Conservation (phyloP, 1,284 basidiomycete species). For the Coniferiporia sulphurascens region DNA sequence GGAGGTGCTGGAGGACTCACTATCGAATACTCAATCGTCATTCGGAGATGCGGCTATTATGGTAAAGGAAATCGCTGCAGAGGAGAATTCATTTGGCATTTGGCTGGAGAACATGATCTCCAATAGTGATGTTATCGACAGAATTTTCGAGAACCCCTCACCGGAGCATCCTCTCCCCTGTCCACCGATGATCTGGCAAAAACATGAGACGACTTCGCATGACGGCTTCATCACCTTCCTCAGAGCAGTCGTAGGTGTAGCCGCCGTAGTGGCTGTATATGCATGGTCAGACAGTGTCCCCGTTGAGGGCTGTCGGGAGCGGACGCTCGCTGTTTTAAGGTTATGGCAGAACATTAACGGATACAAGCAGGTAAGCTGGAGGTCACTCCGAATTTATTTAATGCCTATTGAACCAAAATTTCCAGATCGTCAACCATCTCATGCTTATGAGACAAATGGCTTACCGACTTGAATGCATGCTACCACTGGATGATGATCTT, state of each 20-base stretch:
- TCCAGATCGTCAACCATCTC: slow-evolving; percentile 61
- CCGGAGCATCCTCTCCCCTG: slow-evolving; percentile 30
- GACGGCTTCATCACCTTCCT: slow-evolving; percentile 59
- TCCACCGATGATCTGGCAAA: slow-evolving; percentile 30
- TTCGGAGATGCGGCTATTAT: slow-evolving; percentile 42
- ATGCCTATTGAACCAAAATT: not conserved
- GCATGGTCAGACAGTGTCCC: slow-evolving; percentile 77
- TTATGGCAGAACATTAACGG: slow-evolving; percentile 67
- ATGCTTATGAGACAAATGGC: slow-evolving; percentile 59
- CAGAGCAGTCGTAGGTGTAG: slow-evolving; percentile 60
- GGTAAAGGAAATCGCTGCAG: slow-evolving; percentile 52
- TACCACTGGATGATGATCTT: slow-evolving; percentile 43
- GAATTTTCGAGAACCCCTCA: slow-evolving; percentile 40
- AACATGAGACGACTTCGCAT: slow-evolving; percentile 34
- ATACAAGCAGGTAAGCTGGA: slow-evolving; percentile 46
- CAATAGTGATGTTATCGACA: slow-evolving; percentile 44
- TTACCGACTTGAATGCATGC: slow-evolving; percentile 58
- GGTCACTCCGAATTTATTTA: not conserved
- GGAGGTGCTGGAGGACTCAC: slow-evolving; percentile 52
- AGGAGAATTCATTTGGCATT: slow-evolving; percentile 63
- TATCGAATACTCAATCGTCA: slow-evolving; percentile 49
- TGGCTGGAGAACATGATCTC: slow-evolving; percentile 65
- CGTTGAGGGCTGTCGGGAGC: slow-evolving; percentile 55
- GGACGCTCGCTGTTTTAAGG: slow-evolving; percentile 53
- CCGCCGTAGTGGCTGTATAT: slow-evolving; percentile 65